Conservation (phyloP, 306 rosid genomes). For the Gynostemma pentaphyllum region DNA sequence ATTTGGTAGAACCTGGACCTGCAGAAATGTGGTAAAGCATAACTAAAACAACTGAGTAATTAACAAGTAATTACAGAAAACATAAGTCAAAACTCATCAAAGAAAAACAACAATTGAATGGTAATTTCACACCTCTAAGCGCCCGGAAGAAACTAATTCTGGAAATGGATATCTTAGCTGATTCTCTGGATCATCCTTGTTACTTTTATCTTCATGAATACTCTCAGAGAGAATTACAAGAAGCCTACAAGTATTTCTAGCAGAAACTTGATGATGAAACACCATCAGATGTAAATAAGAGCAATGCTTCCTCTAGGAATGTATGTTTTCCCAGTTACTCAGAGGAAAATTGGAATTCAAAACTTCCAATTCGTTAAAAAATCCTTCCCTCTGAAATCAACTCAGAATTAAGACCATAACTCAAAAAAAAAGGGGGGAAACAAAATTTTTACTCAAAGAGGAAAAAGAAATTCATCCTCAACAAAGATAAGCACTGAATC, state of each 20-base stretch:
- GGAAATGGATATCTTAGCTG: constrained; percentile 53
- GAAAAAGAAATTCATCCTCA: background rate
- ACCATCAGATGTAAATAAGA: constrained; percentile 26
- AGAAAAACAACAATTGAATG: background rate
- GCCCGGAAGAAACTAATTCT: constrained; percentile 64
- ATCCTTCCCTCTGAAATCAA: constrained; percentile 10
- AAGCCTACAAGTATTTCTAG: constrained; percentile 63
- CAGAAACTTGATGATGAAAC: constrained; percentile 63
- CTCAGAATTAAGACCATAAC: constrained; percentile 5
- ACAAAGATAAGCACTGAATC: background rate
- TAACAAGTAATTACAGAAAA: background rate
- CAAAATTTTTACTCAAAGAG: background rate
- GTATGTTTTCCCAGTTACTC: constrained; percentile 8
- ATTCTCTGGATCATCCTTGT: constrained; percentile 21
- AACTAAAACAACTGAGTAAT: background rate
- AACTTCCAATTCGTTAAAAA: constrained; percentile 3
- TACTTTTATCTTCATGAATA: constrained; percentile 23
- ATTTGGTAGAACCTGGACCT: constrained; percentile 70
- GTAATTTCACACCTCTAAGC: constrained; percentile 60
- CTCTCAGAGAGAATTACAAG: constrained; percentile 55
- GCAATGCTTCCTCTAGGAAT: constrained; percentile 12
- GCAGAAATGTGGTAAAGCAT: constrained; percentile 10
- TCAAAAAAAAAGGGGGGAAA: background rate
- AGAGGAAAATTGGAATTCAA: constrained; percentile 12
- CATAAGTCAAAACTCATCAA: background rate